Evolutionary conservation across 2,329 filamentous ascomycete species (phyloP), one percentile per base, ranked within the genome.

Genomic region (Blastomyces emzantsi): DNA sequence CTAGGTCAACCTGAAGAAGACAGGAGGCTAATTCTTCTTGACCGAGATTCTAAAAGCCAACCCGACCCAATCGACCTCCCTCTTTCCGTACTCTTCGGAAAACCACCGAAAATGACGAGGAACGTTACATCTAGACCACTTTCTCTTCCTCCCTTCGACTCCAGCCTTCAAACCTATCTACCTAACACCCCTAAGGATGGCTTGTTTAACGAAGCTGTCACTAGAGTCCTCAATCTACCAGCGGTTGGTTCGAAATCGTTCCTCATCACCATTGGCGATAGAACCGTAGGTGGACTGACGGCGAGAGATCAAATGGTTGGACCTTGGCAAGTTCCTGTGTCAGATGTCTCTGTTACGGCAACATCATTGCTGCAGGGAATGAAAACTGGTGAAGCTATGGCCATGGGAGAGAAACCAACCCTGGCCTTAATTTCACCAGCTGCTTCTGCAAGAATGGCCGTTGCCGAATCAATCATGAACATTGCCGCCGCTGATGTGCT

Each of bases 161-260:
- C 87, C 58, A 87, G 84, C 69, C 81, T 97, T 45, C 84, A 84
- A 59, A 83, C 80, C 54, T 89, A 89, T 69, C 78, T 88, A 33
- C 85, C 86, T 25, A 83, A 84, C 33, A 76, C 80, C 4, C 77
- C 83, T 0, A 74, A 73, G 39, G 68, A 67, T 25, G 81, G 84
- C 7, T 69, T 85, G 33, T 72, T 87, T n/a, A 74, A 78, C 0
- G 87, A 92, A 75, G 92, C 93, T 19, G 85, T 90, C 0, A 86
- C 91, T 69, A 82, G 91, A 66, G 91, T 97, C 2, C 86, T 97
- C 62, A 85, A 86, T 60, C 81, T 97, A 61, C 93, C 94, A 25
- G 85, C 92, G 1, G 94, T 97, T 28, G 93, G 92, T n/a, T 97
- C 92, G 28, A 97, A 97, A 78, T 92, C 89, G 28, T 99, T 97